Evolutionary conservation across 2,329 filamentous ascomycete genomes (phyloP).

Genomic region (Fusarium sp.): DNA sequence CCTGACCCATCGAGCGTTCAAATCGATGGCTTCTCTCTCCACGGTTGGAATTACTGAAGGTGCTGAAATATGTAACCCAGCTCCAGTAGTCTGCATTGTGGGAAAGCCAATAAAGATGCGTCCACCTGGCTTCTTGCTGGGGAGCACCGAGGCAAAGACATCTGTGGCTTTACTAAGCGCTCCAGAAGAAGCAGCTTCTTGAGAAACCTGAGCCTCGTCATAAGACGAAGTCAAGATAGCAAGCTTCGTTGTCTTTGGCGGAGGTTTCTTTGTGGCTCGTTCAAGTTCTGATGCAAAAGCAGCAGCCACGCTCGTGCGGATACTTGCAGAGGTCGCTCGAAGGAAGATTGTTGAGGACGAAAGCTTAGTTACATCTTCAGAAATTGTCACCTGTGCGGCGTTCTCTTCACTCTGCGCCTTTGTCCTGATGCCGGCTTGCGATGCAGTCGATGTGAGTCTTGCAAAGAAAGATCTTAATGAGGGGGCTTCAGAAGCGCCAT

Average conservation of each 20-base stretch:
- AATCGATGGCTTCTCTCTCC: slow-evolving; percentile 93
- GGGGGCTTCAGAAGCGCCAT: slow-evolving; percentile 60
- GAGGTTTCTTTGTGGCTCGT: slow-evolving; percentile 95
- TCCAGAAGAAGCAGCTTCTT: slow-evolving; percentile 56
- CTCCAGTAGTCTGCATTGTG: slow-evolving; percentile 94
- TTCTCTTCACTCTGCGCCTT: slow-evolving; percentile 71
- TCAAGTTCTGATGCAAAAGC: slow-evolving; percentile 87
- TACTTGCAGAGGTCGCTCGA: slow-evolving; percentile 82
- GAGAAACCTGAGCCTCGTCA: slow-evolving; percentile 76
- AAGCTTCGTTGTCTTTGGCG: slow-evolving; percentile 85
- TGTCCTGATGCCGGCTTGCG: slow-evolving; percentile 59
- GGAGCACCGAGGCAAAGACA: slow-evolving; percentile 89
- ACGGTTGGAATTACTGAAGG: slow-evolving; percentile 97
- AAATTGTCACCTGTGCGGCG: slow-evolving; percentile 67
- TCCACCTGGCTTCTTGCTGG: slow-evolving; percentile 81
- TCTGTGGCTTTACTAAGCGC: slow-evolving; percentile 69
- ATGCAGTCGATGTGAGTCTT: slow-evolving; percentile 69
- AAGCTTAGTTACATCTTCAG: slow-evolving; percentile 75
- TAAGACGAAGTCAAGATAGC: slow-evolving; percentile 92
- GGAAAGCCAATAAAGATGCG: slow-evolving; percentile 98
- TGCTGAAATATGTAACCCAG: slow-evolving; percentile 92
- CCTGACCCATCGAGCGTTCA: slow-evolving; percentile 94
- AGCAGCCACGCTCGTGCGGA: slow-evolving; percentile 77
- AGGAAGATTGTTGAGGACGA: slow-evolving; percentile 86
- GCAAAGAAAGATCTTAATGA: slow-evolving; percentile 84